Percentiles rank a stretch among this genome's conserved stretches.
phyloP scores from a whole-genome alignment of 257 asterid genomes.

The Solanum clarkiae region DNA sequence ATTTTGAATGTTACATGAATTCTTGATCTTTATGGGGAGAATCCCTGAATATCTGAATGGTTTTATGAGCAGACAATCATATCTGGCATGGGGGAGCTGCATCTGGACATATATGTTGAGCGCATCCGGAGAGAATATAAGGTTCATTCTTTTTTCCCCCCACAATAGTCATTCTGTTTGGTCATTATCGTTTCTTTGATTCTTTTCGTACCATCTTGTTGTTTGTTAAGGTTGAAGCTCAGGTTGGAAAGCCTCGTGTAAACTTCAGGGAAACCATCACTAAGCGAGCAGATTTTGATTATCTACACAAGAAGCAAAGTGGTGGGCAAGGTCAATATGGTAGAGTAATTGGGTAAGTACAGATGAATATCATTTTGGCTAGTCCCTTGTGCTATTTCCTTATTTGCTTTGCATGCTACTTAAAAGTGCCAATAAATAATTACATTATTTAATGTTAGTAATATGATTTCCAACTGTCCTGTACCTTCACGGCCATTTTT shows the following conservation, averaged over 20 bases:
- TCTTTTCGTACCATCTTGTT: conserved; percentile 5
- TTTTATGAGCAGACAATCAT: conserved; percentile 74
- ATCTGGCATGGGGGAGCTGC: conserved; percentile 99
- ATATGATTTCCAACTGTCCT: not conserved
- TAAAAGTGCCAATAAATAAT: not conserved
- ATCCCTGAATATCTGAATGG: conserved; percentile 7
- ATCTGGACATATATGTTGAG: conserved; percentile 92
- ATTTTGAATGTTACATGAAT: not conserved
- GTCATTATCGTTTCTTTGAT: not conserved
- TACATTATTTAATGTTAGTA: not conserved
- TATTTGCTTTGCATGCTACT: not conserved
- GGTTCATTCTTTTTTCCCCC: conserved; percentile 25
- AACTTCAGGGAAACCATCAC: conserved; percentile 96
- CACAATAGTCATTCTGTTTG: not conserved
- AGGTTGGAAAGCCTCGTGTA: conserved; percentile 98
- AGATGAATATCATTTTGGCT: not conserved
- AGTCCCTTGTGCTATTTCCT: not conserved
- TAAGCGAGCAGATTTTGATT: conserved; percentile 86
- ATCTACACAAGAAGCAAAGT: conserved; percentile 95
- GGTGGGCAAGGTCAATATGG: conserved; percentile 99
- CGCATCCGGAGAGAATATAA: conserved; percentile 96
- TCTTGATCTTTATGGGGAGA: not conserved
- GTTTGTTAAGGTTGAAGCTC: conserved; percentile 72
- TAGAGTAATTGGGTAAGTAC: conserved; percentile 76
- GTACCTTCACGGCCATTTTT: not conserved